phyloP scores from a whole-genome alignment of 495 filamentous ascomycete species.

The Daldinia vernicosa region DNA sequence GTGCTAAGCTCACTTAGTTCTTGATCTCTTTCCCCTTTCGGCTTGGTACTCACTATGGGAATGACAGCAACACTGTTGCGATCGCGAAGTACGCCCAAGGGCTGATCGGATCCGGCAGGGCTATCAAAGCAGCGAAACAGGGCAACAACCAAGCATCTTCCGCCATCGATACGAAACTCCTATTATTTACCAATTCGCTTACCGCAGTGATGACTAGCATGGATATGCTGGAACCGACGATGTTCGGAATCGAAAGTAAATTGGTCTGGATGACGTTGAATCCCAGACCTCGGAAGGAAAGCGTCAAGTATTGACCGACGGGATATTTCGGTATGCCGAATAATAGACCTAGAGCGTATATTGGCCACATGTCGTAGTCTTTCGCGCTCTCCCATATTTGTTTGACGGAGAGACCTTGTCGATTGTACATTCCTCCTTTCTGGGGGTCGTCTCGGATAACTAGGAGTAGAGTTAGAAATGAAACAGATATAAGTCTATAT shows the following conservation, averaged over 20 bases:
- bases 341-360: constrained; percentile 71
- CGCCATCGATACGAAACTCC: constrained; percentile 45
- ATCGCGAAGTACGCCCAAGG: constrained; percentile 43
- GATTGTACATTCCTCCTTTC: constrained; percentile 68
- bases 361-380: constrained; percentile 55
- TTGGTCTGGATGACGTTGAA: constrained; percentile 78
- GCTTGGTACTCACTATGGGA: constrained; percentile 39
- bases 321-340: constrained; percentile 69
- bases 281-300: constrained; percentile 68
- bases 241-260: constrained; percentile 34
- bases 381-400: constrained; percentile 61
- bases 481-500: neutral
- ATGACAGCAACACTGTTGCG: constrained; percentile 41
- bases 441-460: constrained; percentile 75
- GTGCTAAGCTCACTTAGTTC: constrained; percentile 30
- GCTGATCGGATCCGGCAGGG: constrained; percentile 30
- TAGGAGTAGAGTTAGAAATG: constrained; percentile 14
- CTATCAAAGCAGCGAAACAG: constrained; percentile 42
- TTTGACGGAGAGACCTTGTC: constrained; percentile 68
- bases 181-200: constrained; percentile 42
- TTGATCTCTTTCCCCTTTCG: neutral
- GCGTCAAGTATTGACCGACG: constrained; percentile 68
- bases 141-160: constrained; percentile 44
- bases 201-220: constrained; percentile 42
- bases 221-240: constrained; percentile 31